Evolutionary conservation across 306 rosid species (phyloP).

Genomic region (Rubus idaeus): DNA sequence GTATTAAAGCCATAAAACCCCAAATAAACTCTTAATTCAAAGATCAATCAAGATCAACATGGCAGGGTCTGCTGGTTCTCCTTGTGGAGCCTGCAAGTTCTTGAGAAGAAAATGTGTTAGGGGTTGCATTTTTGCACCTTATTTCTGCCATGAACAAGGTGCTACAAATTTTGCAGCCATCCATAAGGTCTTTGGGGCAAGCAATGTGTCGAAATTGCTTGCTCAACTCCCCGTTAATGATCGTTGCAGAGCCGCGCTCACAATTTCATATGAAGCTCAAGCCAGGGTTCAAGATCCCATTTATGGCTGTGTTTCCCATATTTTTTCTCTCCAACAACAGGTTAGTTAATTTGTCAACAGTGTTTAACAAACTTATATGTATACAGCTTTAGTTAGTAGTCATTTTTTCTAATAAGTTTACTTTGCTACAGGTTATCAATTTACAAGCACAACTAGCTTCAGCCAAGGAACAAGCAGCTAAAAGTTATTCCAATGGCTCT

Average conservation of each 20-base stretch:
- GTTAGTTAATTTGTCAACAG: slow-evolving; percentile 25
- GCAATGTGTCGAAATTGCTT: slow-evolving; percentile 93
- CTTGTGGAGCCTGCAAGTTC: slow-evolving; percentile 99
- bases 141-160: slow-evolving; percentile 89
- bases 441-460: slow-evolving; percentile 78
- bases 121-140: slow-evolving; percentile 96
- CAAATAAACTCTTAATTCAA: slow-evolving; percentile 7
- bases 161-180: slow-evolving; percentile 87
- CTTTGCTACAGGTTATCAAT: slow-evolving; percentile 59
- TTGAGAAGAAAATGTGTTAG: slow-evolving; percentile 86
- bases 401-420: background rate
- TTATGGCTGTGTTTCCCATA: slow-evolving; percentile 95
- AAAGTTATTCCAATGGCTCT: slow-evolving; percentile 41
- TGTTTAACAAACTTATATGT: background rate
- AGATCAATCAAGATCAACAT: slow-evolving; percentile 13
- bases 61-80: slow-evolving; percentile 77
- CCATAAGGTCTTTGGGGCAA: slow-evolving; percentile 94
- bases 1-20: slow-evolving; percentile 8
- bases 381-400: background rate
- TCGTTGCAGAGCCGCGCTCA: slow-evolving; percentile 71
- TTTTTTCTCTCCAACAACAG: slow-evolving; percentile 96
- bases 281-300: slow-evolving; percentile 94
- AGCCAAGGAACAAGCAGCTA: slow-evolving; percentile 78
- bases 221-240: slow-evolving; percentile 72
- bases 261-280: slow-evolving; percentile 96